Conservation (phyloP, 2,329 filamentous ascomycete genomes). For the Acrodontium crateriforme region DNA sequence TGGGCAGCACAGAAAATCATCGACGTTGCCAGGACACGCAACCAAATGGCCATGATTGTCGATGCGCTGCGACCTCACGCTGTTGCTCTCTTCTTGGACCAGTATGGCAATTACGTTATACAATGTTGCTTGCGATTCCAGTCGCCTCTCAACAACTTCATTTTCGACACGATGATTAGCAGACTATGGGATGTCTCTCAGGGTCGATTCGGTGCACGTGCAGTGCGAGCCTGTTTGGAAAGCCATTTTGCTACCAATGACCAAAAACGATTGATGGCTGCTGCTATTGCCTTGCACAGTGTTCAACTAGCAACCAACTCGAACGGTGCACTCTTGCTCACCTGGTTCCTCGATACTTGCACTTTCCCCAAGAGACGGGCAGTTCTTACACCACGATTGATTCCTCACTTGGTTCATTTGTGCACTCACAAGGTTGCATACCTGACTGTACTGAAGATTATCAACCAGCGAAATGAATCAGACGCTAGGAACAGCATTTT, state of each 20-base stretch:
- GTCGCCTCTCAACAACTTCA: conserved; percentile 81
- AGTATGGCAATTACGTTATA: conserved; percentile 96
- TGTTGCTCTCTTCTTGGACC: conserved; percentile 84
- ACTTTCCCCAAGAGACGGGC: conserved; percentile 85
- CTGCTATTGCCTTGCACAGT: conserved; percentile 89
- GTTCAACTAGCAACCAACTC: conserved; percentile 92
- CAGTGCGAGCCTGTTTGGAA: conserved; percentile 92
- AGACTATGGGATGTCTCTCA: conserved; percentile 88
- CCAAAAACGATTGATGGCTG: conserved; percentile 87
- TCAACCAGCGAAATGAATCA: conserved; percentile 90
- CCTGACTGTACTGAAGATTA: conserved; percentile 90
- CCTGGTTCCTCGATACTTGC: conserved; percentile 97
- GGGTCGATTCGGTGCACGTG: conserved; percentile 84
- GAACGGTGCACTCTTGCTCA: conserved; percentile 84
- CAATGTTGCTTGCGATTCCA: conserved; percentile 93
- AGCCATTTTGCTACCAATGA: conserved; percentile 91
- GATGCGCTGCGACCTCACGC: conserved; percentile 75
- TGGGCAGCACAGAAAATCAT: conserved; percentile 99
- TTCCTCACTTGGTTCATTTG: conserved; percentile 83
- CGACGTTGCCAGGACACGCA: conserved; percentile 75
- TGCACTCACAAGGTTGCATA: conserved; percentile 99
- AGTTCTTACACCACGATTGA: conserved; percentile 79
- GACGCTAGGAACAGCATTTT: conserved; percentile 85
- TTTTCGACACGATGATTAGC: conserved; percentile 93
- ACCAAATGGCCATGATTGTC: conserved; percentile 73